Evolutionary conservation across 176 grass and related monocot species (phyloP).

Genomic region (Saccharum officinarum): DNA sequence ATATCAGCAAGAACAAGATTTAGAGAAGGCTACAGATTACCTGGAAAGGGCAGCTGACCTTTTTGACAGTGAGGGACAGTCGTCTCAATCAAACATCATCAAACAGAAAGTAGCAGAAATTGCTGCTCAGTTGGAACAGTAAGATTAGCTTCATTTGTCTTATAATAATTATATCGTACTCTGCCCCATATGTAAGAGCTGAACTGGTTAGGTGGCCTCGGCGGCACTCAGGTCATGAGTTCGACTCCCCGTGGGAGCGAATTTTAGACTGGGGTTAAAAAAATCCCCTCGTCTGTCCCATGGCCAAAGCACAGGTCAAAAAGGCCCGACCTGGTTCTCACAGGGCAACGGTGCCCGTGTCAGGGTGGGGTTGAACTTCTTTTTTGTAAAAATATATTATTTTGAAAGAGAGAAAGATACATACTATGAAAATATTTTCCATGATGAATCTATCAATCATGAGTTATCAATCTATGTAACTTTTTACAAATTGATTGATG

Average conservation of each 20-base stretch:
- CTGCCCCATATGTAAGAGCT: too few species aligned
- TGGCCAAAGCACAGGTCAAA: too few species aligned
- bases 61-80: slow-evolving; percentile 83
- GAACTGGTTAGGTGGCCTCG: too few species aligned
- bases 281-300: not conserved
- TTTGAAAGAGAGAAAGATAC: not conserved
- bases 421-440: not conserved
- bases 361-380: not conserved
- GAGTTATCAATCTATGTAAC: not conserved
- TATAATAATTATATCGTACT: slow-evolving; percentile 7
- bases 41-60: slow-evolving; percentile 88
- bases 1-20: slow-evolving; percentile 93
- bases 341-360: too few species aligned
- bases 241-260: not conserved
- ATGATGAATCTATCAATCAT: not conserved
- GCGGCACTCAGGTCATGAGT: too few species aligned
- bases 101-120: slow-evolving; percentile 95
- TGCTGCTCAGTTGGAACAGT: slow-evolving; percentile 97
- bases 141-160: slow-evolving; percentile 43
- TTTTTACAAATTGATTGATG: not conserved
- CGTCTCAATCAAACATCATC: slow-evolving; percentile 79
- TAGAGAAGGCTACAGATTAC: slow-evolving; percentile 81
- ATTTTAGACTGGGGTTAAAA: not conserved
- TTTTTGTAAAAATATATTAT: not conserved
- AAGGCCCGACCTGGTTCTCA: too few species aligned